Conservation (phyloP, 2,329 filamentous ascomycete genomes). For the Neofusicoccum ribis region DNA sequence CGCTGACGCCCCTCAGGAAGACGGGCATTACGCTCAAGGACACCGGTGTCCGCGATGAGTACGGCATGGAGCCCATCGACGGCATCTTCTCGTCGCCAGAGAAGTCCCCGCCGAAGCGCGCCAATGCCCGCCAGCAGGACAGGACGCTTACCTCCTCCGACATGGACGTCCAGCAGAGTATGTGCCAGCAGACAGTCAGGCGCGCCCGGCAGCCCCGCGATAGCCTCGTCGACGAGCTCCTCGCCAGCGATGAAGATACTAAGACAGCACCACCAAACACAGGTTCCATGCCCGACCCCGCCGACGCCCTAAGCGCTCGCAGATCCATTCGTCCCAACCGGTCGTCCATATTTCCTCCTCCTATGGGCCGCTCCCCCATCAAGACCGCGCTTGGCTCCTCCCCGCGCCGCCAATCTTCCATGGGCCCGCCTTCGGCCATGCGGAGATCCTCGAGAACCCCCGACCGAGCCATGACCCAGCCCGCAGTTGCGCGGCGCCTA, state of each 20-base stretch:
- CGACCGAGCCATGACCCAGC: slow-evolving; percentile 32
- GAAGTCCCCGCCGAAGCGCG: slow-evolving; percentile 53
- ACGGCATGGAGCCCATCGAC: slow-evolving; percentile 87
- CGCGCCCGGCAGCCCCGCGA: background rate
- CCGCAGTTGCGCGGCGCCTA: slow-evolving; percentile 55
- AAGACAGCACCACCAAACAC: background rate
- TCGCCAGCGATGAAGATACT: slow-evolving; percentile 13
- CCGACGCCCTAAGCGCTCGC: slow-evolving; percentile 45
- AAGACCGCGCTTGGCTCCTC: slow-evolving; percentile 62
- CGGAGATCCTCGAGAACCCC: slow-evolving; percentile 35
- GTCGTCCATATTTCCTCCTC: slow-evolving; percentile 48
- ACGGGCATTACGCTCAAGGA: slow-evolving; percentile 83
- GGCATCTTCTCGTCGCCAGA: slow-evolving; percentile 86
- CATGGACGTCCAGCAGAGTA: slow-evolving; percentile 67
- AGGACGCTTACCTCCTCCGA: slow-evolving; percentile 54
- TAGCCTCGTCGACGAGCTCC: slow-evolving; percentile 4
- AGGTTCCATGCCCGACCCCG: slow-evolving; percentile 55
- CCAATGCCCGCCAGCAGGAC: slow-evolving; percentile 30
- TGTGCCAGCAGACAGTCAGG: slow-evolving; percentile 23
- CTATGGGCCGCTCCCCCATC: slow-evolving; percentile 59
- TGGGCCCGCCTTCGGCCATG: slow-evolving; percentile 57
- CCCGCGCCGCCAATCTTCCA: slow-evolving; percentile 60
- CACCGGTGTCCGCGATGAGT: slow-evolving; percentile 77
- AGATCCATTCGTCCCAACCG: slow-evolving; percentile 46
- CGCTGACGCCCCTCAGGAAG: slow-evolving; percentile 60